A percentile compares a stretch with the other conserved stretches of the same genome.
Evolutionary conservation across 164 flowering plant genomes (phyloP).

Genomic region (grape (Vitis vinifera)): DNA sequence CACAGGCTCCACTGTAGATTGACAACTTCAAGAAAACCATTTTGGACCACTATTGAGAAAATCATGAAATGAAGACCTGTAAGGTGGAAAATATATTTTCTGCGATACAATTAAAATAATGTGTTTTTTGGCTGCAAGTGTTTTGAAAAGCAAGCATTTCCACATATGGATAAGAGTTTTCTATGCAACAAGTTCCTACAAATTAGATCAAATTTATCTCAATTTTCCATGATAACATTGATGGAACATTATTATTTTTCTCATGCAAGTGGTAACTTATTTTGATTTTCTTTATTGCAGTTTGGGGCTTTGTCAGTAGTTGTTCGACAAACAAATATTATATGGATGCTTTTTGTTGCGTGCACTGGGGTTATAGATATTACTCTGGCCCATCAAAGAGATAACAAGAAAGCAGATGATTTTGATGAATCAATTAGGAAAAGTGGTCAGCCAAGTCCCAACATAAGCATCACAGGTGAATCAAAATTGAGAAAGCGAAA

Average conservation of each 20-base stretch:
- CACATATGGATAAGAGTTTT: not conserved
- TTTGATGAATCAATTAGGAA: conserved; percentile 18
- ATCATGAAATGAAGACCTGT: too few species aligned
- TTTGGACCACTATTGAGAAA: not conserved
- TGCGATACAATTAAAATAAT: too few species aligned
- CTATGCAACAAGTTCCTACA: not conserved
- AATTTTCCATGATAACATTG: not conserved
- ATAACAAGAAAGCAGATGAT: conserved; percentile 22
- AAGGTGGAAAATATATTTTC: too few species aligned
- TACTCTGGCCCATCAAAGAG: conserved; percentile 23
- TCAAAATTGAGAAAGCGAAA: conserved; percentile 60
- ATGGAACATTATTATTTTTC: not conserved
- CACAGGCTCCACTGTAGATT: not conserved
- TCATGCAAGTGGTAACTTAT: not conserved
- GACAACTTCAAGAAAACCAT: not conserved
- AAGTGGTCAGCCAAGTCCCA: conserved; percentile 11
- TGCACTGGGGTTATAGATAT: conserved; percentile 56
- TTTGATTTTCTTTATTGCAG: conserved; percentile 36
- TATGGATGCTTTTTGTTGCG: conserved; percentile 88
- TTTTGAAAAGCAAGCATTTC: not conserved
- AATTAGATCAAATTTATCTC: not conserved
- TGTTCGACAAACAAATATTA: conserved; percentile 86
- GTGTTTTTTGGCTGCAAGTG: not conserved
- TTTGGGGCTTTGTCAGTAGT: conserved; percentile 70
- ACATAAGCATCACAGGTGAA: conserved; percentile 7